Base-by-base conservation (phyloP, 192 early-diverging fungal species). In the Backusella westeae region DNA sequence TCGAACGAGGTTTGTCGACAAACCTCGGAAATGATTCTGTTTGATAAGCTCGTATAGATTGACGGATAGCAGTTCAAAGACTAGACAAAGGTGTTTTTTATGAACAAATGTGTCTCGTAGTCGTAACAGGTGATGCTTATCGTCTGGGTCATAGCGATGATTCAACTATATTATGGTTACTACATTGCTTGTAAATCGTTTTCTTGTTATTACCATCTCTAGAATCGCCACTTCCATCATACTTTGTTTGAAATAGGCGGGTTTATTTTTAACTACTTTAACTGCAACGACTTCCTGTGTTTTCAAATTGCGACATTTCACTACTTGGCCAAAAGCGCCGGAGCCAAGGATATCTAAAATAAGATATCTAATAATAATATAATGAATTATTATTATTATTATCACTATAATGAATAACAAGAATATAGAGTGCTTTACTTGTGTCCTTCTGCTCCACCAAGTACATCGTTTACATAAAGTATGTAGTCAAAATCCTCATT, bases 321-420 rank as follows among this genome's bases (percentile, higher is more conserved):
- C 97, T 10, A 99, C 98, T 83, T 99, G 98, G 2, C 98, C 98
- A 90, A 99, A 99, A 0, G 98, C 98, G 34, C 98, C 98, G 80
- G 94, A 90, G 17, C 98, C 98, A 8, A 99, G 85, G 41, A 96
- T 90, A 82, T 98, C 97, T 72, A 96, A 75, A 76, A 99, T 98
- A 49, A 95, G 79, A 83, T 96, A 99, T 74, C 93, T 94, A 32
- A 49, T 68, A 70, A 42, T 87, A 82, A 34, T 14, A 38, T n/a
- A 29, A 5, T 29, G 26, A 0, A 29, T n/a, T 15, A 69, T 17
- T 36, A 70, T 19, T 29, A 15, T 38, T 52, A 41, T 32, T 17
- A 14, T 29, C 34, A 21, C 15, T 5, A 15, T 3, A 32, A 21
- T 9, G 19, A 19, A 35, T n/a, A 65, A 32, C 38, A 39, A 39